Evolutionary conservation across 2,329 filamentous ascomycete species (phyloP).

Genomic region (Colletotrichum musae): DNA sequence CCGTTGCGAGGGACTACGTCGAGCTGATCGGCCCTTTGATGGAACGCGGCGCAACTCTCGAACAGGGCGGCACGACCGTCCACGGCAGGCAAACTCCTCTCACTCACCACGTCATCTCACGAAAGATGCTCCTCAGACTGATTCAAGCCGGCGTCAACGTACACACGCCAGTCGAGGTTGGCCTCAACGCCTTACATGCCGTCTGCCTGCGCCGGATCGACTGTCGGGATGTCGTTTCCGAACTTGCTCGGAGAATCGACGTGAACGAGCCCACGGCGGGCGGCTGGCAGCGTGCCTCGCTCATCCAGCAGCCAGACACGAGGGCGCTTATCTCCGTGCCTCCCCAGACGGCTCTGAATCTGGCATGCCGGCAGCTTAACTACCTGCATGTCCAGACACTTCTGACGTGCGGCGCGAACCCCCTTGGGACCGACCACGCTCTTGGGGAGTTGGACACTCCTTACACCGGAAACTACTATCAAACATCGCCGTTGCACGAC

Average conservation of each 20-base stretch:
- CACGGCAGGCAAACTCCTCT: not conserved
- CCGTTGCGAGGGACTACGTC: slow-evolving; percentile 17
- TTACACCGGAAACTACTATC: not conserved
- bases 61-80: slow-evolving; percentile 6
- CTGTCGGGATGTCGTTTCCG: slow-evolving; percentile 12
- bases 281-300: not conserved
- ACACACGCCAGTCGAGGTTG: slow-evolving; percentile 1
- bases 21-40: slow-evolving; percentile 5
- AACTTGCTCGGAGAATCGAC: slow-evolving; percentile 21
- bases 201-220: slow-evolving; percentile 20
- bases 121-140: slow-evolving; percentile 13
- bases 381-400: slow-evolving; percentile 7
- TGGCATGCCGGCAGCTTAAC: slow-evolving; percentile 24
- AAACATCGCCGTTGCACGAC: slow-evolving; percentile 25
- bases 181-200: slow-evolving; percentile 29
- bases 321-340: not conserved
- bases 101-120: slow-evolving; percentile 25
- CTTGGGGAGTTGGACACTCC: not conserved
- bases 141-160: slow-evolving; percentile 2
- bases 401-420: slow-evolving; percentile 4
- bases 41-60: not conserved
- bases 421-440: not conserved
- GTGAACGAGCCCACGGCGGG: slow-evolving; percentile 15
- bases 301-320: not conserved
- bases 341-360: slow-evolving; percentile 26